Conservation (phyloP, 1,139 yeast genomes). For the Candida albicans region DNA sequence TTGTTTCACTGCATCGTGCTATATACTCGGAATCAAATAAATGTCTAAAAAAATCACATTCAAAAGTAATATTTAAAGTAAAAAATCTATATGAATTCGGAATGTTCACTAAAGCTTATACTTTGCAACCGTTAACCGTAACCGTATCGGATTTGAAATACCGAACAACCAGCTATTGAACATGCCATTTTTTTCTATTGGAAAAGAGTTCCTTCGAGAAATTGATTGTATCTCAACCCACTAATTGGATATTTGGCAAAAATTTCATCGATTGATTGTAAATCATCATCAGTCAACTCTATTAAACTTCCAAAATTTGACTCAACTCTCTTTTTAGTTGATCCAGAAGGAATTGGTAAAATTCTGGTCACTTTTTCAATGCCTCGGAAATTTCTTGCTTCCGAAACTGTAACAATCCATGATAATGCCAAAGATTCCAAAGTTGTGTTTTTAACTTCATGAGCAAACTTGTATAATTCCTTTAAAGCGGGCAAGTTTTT, state of each 20-base stretch:
- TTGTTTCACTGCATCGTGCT: no score
- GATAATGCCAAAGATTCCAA: constrained; percentile 72
- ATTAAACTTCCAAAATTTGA: constrained; percentile 53
- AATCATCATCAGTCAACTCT: constrained; percentile 52
- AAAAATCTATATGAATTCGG: no score
- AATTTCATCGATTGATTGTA: constrained; percentile 48
- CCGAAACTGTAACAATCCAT: constrained; percentile 55
- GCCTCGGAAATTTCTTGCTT: constrained; percentile 27
- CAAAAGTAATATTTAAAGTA: no score
- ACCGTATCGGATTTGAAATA: no score
- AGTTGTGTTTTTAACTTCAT: constrained; percentile 42
- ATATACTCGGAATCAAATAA: no score
- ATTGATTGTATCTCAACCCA: constrained; percentile 19
- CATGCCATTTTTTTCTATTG: constrained; percentile 9
- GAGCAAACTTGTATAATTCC: constrained; percentile 47
- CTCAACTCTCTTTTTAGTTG: constrained; percentile 55
- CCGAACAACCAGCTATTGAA: no score
- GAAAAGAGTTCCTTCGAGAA: constrained; percentile 14
- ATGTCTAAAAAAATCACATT: no score
- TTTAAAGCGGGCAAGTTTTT: constrained; percentile 51
- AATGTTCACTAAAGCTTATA: no score
- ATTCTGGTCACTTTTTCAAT: constrained; percentile 51
- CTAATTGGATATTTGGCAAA: constrained; percentile 17
- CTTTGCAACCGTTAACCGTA: no score
- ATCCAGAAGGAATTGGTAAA: constrained; percentile 78